Evolutionary conservation across 2,329 filamentous ascomycete genomes (phyloP).

Genomic region (Allantophomopsis cytisporea): DNA sequence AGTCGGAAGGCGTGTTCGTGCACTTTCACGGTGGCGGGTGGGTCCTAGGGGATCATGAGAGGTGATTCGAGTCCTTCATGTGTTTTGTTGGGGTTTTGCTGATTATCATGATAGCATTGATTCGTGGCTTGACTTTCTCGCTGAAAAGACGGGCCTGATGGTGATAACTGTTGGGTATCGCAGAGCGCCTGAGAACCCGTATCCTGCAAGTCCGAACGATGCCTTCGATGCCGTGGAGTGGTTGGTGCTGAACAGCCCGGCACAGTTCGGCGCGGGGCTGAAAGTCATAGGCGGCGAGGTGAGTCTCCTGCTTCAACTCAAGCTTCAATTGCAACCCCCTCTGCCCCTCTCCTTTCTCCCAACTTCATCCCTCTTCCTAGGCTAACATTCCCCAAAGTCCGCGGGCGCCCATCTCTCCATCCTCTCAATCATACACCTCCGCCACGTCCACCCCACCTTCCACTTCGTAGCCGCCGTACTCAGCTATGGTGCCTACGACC

Average conservation of each 20-base stretch:
- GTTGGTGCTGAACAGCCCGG: conserved; percentile 30
- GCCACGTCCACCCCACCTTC: conserved; percentile 23
- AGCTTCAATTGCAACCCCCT: too few species aligned
- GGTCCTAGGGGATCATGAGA: conserved; percentile 17
- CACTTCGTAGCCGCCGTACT: conserved; percentile 33
- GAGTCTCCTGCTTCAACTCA: too few species aligned
- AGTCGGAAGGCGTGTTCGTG: conserved; percentile 31
- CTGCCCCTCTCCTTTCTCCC: too few species aligned
- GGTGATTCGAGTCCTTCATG: conserved; percentile 3
- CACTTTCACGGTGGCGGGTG: conserved; percentile 41
- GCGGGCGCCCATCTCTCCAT: conserved; percentile 35
- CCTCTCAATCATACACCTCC: conserved; percentile 30
- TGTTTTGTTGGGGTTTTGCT: too few species aligned
- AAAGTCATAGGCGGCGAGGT: conserved; percentile 29
- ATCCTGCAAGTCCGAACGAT: conserved; percentile 38
- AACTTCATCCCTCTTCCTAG: too few species aligned
- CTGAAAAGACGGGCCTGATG: conserved; percentile 30
- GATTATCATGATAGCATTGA: neutral
- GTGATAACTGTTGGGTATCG: conserved; percentile 44
- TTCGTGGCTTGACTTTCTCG: conserved; percentile 31
- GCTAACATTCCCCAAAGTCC: conserved; percentile 12
- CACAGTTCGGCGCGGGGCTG: conserved; percentile 25
- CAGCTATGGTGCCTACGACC: conserved; percentile 36
- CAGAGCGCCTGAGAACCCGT: conserved; percentile 44
- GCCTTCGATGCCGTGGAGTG: conserved; percentile 41